Evolutionary conservation across 768 basidiomycete genomes (phyloP), one percentile per base, ranked within the genome.

Genomic region (Kwoniella newhampshirensis): DNA sequence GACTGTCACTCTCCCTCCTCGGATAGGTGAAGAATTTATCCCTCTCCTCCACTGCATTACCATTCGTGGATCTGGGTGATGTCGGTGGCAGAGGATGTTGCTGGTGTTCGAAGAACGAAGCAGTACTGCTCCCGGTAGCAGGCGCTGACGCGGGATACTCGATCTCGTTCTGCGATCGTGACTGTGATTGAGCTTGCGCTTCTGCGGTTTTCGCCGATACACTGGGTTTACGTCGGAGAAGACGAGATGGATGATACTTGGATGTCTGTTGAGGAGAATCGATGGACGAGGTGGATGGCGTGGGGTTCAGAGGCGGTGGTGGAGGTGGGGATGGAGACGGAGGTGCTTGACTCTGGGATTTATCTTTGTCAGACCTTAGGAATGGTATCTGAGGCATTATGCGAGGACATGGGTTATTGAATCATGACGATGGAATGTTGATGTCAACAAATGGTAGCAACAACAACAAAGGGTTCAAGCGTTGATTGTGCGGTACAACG

Each of bases 191-290:
- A 26, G 28, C 9, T 32, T 6, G 7, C 13, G 32, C 45, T 11
- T 28, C 53, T 28, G n/a, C 30, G 6, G 62, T 40, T 23, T 49
- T 52, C 18, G 48, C 40, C 18, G 21, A 51, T 13, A 57, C 4
- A 50, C 56, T 59, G 6, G 60, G 42, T 45, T 62, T 62, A 4
- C 64, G 60, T 6, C 64, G 60, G 2, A 66, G 44, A 21, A 66
- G 46, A 51, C 64, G 26, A 12, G 64, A 54, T 1, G 64, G 62
- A 37, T 59, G 51, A 21, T 63, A 63, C 13, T 32, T 32, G 7
- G 32, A 32, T 32, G 32, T 32, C 13, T 6, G 13, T 32, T 32
- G 32, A 32, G 32, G 32, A 6, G 32, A 32, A 32, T 32, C 32
- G 32, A 13, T 32, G 32, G 32, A 32, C 6, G 32, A 6, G 6